Percentiles rank a stretch among this genome's conserved stretches.
These are phyloP conservation scores for Myrmaecium sp. DNA, from an alignment of 2,329 filamentous ascomycete genomes.

Conservation along the genomic window DNA sequence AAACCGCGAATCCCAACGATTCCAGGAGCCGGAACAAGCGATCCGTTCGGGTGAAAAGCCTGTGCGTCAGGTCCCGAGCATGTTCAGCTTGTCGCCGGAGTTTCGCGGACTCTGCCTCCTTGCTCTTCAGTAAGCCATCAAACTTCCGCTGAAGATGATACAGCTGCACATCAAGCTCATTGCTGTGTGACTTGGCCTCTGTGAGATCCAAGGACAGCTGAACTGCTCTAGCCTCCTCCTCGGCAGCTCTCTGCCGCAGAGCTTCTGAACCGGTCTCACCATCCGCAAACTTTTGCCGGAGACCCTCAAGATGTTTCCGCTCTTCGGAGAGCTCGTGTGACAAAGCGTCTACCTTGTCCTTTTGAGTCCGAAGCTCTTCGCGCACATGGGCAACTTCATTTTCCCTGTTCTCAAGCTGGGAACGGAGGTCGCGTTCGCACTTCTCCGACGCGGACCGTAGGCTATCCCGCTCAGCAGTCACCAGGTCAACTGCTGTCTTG, in stretches of 20 bases:
- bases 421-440: constrained; percentile 19
- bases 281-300: constrained; percentile 59
- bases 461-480: constrained; percentile 28
- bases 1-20: constrained; percentile 68
- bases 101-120: constrained; percentile 30
- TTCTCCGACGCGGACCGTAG: constrained; percentile 22
- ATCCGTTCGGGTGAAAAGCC: constrained; percentile 69
- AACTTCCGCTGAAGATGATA: constrained; percentile 50
- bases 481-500: constrained; percentile 28
- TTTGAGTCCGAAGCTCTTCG: constrained; percentile 30
- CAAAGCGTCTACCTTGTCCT: constrained; percentile 28
- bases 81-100: constrained; percentile 54
- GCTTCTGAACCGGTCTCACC: constrained; percentile 73
- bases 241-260: constrained; percentile 55
- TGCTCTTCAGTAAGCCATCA: constrained; percentile 34
- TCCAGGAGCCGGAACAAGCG: constrained; percentile 71
- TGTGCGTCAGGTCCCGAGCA: constrained; percentile 70
- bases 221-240: constrained; percentile 56
- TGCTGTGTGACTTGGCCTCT: constrained; percentile 58
- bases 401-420: constrained; percentile 21
- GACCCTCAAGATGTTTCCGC: constrained; percentile 48
- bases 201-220: constrained; percentile 54
- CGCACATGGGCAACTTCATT: constrained; percentile 18
- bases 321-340: constrained; percentile 43
- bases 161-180: constrained; percentile 60